phyloP scores from a whole-genome alignment of 192 early-diverging fungal genomes.

The Coemansia sp. region DNA sequence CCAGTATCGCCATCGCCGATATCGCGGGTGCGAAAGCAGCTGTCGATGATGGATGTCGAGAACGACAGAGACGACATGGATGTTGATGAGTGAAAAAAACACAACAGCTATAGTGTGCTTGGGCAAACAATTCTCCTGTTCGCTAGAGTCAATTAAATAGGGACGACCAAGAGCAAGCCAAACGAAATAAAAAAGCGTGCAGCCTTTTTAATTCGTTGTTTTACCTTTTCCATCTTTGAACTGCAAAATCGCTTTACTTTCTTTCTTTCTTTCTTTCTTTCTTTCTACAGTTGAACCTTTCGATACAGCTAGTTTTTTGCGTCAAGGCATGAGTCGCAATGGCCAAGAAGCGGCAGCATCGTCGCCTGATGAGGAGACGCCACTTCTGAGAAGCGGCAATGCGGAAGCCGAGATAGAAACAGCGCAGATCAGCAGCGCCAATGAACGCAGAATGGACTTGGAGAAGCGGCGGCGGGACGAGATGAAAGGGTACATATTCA shows the following conservation, averaged over 20 bases:
- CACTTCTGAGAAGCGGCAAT: conserved; percentile 8
- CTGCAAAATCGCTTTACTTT: too few species aligned
- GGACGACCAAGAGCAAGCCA: too few species aligned
- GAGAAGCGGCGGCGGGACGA: conserved; percentile 29
- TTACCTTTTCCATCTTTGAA: too few species aligned
- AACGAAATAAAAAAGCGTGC: too few species aligned
- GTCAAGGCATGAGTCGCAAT: not conserved
- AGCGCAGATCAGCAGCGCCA: not conserved
- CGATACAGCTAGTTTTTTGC: not conserved
- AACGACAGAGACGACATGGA: conserved; percentile 1
- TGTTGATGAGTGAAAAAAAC: not conserved
- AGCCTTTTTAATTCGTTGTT: too few species aligned
- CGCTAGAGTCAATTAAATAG: too few species aligned
- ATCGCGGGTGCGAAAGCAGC: not conserved
- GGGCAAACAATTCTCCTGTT: too few species aligned
- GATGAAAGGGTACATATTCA: conserved; percentile 49
- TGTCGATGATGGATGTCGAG: not conserved
- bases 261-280: not conserved
- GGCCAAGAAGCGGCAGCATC: not conserved
- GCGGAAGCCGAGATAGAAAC: conserved; percentile 2
- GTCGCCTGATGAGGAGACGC: conserved; percentile 2
- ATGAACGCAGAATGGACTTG: conserved; percentile 1
- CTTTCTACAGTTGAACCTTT: conserved; percentile 1
- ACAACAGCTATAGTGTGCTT: too few species aligned
- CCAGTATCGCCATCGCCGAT: conserved; percentile 11